These are phyloP conservation scores for Rhodotorula babjevae DNA, from an alignment of 768 basidiomycete genomes.

Conservation along the genomic window DNA sequence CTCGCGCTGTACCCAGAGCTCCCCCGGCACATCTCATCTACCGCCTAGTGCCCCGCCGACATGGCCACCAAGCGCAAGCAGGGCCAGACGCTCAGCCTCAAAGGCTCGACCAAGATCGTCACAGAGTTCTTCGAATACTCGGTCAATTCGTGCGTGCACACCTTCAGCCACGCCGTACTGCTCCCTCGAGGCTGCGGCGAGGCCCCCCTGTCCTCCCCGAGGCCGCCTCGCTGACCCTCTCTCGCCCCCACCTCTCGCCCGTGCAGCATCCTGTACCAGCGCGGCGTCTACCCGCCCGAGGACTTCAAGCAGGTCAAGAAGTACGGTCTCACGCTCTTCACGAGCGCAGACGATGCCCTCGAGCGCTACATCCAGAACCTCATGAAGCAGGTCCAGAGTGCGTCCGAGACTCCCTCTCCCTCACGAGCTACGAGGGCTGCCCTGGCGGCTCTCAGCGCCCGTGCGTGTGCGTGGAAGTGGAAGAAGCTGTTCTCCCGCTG, in stretches of 20 bases:
- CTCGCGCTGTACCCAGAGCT: no score
- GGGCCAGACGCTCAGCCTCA: constrained; percentile 68
- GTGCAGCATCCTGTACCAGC: constrained; percentile 83
- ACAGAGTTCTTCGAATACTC: constrained; percentile 99
- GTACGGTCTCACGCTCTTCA: constrained; percentile 90
- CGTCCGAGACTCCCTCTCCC: constrained; percentile 43
- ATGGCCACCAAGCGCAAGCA: constrained; percentile 37
- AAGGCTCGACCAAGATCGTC: constrained; percentile 86
- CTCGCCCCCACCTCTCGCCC: no score
- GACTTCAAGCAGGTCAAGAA: constrained; percentile 98
- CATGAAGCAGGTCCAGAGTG: constrained; percentile 84
- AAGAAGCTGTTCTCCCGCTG: no score
- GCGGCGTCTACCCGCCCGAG: constrained; percentile 93
- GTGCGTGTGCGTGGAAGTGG: no score
- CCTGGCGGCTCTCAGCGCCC: no score
- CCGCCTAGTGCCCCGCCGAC: not conserved
- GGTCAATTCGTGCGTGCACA: constrained; percentile 76
- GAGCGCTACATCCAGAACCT: constrained; percentile 95
- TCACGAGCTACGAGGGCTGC: no score
- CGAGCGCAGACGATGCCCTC: constrained; percentile 86
- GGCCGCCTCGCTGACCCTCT: no score
- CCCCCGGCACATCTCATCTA: no score
- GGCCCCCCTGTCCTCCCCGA: no score
- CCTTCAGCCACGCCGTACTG: not conserved
- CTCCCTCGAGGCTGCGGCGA: no score